phyloP scores from a whole-genome alignment of 441 rosid species.

The Gossypium davidsonii region DNA sequence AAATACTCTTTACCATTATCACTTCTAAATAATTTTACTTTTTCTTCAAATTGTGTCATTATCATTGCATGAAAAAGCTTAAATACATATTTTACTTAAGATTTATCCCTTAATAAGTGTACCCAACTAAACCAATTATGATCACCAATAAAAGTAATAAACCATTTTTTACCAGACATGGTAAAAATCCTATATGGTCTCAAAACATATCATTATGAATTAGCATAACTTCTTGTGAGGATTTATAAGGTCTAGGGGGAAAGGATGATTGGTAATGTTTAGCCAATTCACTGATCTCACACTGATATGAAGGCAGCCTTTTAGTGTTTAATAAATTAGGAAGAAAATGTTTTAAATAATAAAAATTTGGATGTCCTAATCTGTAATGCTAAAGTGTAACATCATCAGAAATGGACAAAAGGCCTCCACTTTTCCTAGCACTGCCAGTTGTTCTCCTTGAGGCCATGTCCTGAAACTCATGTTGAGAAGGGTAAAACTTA shows the following conservation, averaged over 20 bases:
- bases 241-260: background rate
- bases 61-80: background rate
- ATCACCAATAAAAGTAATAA: background rate
- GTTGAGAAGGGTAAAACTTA: background rate
- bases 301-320: background rate
- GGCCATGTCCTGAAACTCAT: background rate
- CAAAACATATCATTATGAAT: background rate
- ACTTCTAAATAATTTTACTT: background rate
- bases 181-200: background rate
- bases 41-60: background rate
- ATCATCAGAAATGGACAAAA: background rate
- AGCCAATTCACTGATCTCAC: background rate
- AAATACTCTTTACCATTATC: background rate
- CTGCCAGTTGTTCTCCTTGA: background rate
- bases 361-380: background rate
- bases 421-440: background rate
- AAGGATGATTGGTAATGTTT: background rate
- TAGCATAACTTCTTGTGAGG: background rate
- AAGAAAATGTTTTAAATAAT: background rate
- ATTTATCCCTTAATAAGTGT: background rate
- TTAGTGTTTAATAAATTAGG: background rate
- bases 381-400: background rate
- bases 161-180: no score
- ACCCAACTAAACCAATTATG: background rate
- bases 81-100: background rate